Percentiles rank a stretch among this genome's conserved stretches.
These are phyloP conservation scores for Naematelia encephala DNA, from an alignment of 768 basidiomycete species.

Conservation along the genomic window DNA sequence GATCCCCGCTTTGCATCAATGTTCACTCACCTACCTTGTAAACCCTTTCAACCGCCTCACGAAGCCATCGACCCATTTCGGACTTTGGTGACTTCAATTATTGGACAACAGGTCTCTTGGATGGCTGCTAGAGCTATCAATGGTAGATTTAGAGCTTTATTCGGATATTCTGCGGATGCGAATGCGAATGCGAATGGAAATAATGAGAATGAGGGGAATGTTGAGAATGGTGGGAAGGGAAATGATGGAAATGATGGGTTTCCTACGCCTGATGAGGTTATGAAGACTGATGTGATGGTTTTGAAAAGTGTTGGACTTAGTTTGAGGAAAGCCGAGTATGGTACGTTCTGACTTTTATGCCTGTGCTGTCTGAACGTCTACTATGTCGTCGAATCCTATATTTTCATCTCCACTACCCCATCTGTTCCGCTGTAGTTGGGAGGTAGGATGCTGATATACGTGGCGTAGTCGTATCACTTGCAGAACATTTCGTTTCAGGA, in stretches of 20 bases:
- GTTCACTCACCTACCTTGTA: conserved; percentile 65
- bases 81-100: conserved; percentile 67
- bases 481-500: conserved; percentile 74
- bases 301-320: conserved; percentile 75
- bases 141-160: conserved; percentile 73
- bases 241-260: conserved; percentile 53
- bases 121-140: conserved; percentile 77
- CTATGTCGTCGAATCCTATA: too few relatives aligned
- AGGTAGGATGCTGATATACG: background rate
- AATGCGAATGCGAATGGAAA: too few relatives aligned
- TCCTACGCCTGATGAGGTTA: conserved; percentile 69
- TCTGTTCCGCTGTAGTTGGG: too few relatives aligned
- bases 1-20: conserved; percentile 71
- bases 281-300: conserved; percentile 58
- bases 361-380: background rate
- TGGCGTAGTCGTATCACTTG: conserved; percentile 73
- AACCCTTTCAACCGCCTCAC: conserved; percentile 62
- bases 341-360: conserved; percentile 53
- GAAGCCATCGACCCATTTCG: conserved; percentile 82
- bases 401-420: too few relatives aligned
- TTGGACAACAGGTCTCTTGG: conserved; percentile 67
- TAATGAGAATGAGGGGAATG: too few relatives aligned
- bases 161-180: conserved; percentile 57
- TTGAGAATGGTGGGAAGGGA: background rate
- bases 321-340: conserved; percentile 83